Evolutionary conservation across 2,329 filamentous ascomycete genomes (phyloP).

Genomic region (Calonectria pauciramosa): DNA sequence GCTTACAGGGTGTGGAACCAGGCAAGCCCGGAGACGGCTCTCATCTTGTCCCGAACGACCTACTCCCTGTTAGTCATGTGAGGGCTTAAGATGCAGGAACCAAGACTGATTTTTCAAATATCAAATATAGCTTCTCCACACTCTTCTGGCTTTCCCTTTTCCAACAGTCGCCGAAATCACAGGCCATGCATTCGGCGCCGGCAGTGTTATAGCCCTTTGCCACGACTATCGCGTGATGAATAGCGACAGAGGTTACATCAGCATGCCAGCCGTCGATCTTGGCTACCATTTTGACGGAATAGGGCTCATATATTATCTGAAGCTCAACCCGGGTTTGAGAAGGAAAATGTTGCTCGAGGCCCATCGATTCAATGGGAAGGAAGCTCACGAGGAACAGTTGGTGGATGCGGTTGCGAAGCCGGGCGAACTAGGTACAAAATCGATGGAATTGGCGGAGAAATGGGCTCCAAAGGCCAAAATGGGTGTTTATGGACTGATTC

Average conservation of each 20-base stretch:
- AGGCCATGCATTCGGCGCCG: not conserved
- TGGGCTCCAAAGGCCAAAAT: not conserved
- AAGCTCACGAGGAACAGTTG: not conserved
- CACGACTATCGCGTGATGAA: slow-evolving; percentile 3
- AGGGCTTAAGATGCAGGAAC: rapidly evolving
- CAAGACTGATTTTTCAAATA: not conserved
- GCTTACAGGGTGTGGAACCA: not conserved
- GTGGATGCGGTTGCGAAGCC: not conserved
- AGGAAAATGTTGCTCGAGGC: not conserved
- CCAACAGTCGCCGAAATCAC: not conserved
- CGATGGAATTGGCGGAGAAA: not conserved
- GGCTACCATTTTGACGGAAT: not conserved
- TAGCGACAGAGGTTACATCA: not conserved
- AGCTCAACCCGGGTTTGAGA: not conserved
- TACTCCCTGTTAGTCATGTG: not conserved
- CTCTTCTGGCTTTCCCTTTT: not conserved
- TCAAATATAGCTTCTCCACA: not conserved
- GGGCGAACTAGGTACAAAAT: not conserved
- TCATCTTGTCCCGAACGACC: not conserved
- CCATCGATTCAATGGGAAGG: not conserved
- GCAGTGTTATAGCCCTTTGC: not conserved
- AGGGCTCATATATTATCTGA: not conserved
- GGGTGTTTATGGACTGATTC: not conserved
- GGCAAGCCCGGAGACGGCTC: not conserved
- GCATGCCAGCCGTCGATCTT: not conserved